These are phyloP conservation scores for Cantharellus anzutake DNA, from an alignment of 768 basidiomycete genomes.

Conservation along the genomic window DNA sequence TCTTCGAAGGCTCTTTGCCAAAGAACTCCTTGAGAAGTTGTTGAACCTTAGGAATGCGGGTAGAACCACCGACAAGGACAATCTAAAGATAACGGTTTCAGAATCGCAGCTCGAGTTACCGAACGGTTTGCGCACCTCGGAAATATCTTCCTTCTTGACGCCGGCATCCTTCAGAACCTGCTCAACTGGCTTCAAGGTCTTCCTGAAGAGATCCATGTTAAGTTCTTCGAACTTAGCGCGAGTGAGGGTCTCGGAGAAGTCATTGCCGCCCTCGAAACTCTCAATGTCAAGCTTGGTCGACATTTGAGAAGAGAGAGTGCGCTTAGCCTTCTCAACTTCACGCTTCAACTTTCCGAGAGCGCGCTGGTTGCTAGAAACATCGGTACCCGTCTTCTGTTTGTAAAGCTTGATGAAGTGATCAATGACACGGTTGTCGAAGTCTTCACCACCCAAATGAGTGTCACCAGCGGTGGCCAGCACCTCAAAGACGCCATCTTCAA, in stretches of 20 bases:
- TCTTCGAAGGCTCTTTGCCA: conserved; percentile 90
- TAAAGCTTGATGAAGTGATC: conserved; percentile 77
- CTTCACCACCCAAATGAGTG: conserved; percentile 89
- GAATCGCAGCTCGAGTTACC: background rate
- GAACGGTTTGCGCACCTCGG: conserved; percentile 38
- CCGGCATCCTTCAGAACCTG: conserved; percentile 96
- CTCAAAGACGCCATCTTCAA: conserved; percentile 86
- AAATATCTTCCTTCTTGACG: conserved; percentile 92
- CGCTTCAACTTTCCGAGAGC: conserved; percentile 85
- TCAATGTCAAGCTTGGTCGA: conserved; percentile 87
- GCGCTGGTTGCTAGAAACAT: conserved; percentile 57
- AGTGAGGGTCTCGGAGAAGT: conserved; percentile 92
- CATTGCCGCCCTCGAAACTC: conserved; percentile 87
- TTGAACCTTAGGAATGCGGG: conserved; percentile 98
- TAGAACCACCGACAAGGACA: conserved; percentile 91
- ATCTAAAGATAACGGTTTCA: conserved; percentile 23
- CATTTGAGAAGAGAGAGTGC: conserved; percentile 83
- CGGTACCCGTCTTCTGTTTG: conserved; percentile 84
- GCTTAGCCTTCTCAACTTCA: conserved; percentile 86
- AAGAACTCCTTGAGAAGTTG: conserved; percentile 97
- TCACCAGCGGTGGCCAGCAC: conserved; percentile 85
- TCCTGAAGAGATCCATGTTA: conserved; percentile 97
- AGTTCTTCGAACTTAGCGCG: conserved; percentile 98
- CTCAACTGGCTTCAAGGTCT: conserved; percentile 99
- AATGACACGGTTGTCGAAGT: conserved; percentile 87